Evolutionary conservation across 768 basidiomycete genomes (phyloP), one percentile per base, ranked within the genome.

Genomic region (Daedaleopsis nitida): DNA sequence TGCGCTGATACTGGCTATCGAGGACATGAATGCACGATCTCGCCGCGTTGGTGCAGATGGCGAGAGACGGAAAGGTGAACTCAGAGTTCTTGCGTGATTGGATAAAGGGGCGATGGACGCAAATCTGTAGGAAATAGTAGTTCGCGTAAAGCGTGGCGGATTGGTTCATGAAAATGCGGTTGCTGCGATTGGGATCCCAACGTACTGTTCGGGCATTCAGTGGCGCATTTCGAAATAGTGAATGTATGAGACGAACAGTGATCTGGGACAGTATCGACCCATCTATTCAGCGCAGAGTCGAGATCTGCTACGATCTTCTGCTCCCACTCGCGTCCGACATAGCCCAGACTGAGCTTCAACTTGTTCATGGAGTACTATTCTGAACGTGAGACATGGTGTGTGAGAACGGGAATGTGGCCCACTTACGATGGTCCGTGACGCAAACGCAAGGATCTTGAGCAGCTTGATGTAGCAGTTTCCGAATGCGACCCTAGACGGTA

Each of bases 1-100:
- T 52, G 11, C 53, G 50, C 55, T 62, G 55, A 23, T 14, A 58
- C 54, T 83, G 80, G 2, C 83, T 75, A 65, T 92, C 90, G 19
- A 89, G 72, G 32, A 94, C 81, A 68, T 88, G 89, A 42, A 83
- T 83, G 60, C 83, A 87, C 0, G 89, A 91, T 8, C 91, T 79
- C 2, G 93, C 89, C 0, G 93, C 86, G 62, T 94, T 94, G 17
- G 88, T 86, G 70, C 92, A 94, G 54, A 94, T 92, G 0, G 90
- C 89, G 35, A 94, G 77, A 0, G 91, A 87, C 68, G 76, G 86
- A 66, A 86, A 82, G 1, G 78, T 76, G 38, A 83, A 68, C 2
- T 74, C 70, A 0, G 78, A 74, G 0, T 79, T 79, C 58, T 85
- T 85, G 48, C 80, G 75, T 3, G 83, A 83, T 0, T 89, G 89